Conservation (phyloP, 129 eudicot species). For the Pittosporum tobira region DNA sequence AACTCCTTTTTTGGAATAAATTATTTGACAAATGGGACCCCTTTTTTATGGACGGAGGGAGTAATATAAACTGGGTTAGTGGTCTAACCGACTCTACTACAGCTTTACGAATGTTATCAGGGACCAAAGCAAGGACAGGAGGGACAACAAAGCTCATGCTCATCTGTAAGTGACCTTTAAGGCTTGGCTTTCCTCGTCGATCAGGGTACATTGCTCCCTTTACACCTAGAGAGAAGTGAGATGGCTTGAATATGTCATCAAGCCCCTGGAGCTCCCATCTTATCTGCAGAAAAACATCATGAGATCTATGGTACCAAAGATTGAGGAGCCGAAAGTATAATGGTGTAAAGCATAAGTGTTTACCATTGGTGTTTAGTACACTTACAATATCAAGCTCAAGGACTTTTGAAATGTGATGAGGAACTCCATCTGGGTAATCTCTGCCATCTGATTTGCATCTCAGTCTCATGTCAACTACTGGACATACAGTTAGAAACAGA, state of each 20-base stretch:
- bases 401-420: constrained; percentile 51
- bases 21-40: no score
- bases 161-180: constrained; percentile 76
- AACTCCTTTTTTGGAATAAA: no score
- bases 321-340: not conserved
- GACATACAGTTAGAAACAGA: constrained; percentile 52
- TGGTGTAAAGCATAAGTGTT: not conserved
- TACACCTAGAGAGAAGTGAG: constrained; percentile 61
- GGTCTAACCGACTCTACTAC: constrained; percentile 69
- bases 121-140: constrained; percentile 58
- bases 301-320: not conserved
- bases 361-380: not conserved
- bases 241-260: constrained; percentile 54
- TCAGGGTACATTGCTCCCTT: constrained; percentile 77
- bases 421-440: constrained; percentile 73
- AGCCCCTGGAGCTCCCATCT: constrained; percentile 86
- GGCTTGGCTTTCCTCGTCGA: constrained; percentile 62
- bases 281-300: constrained; percentile 30
- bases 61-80: not conserved
- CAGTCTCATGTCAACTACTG: constrained; percentile 71
- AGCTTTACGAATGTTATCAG: constrained; percentile 65
- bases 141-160: constrained; percentile 59
- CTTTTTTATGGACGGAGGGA: no score
- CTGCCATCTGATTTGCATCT: constrained; percentile 56
- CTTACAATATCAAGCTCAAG: constrained; percentile 84